A percentile compares a stretch with the other conserved stretches of the same genome.
These are phyloP conservation scores for Carallia pectinifolia DNA, from an alignment of 345 rosid species.

Conservation along the genomic window DNA sequence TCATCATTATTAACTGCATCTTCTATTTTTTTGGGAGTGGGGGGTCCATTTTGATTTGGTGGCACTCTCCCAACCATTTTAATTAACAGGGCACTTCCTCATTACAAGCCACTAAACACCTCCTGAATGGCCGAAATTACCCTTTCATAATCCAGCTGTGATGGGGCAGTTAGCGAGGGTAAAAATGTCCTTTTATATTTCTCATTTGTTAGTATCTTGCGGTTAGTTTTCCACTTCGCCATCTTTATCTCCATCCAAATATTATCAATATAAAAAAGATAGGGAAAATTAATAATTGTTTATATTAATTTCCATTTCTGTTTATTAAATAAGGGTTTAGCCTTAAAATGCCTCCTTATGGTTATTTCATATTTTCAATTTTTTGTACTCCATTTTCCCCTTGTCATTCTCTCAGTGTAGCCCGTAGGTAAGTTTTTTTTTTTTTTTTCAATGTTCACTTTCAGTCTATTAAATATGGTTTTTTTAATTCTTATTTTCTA, in stretches of 20 bases:
- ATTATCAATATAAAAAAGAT: background rate
- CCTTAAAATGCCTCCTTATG: too few relatives aligned
- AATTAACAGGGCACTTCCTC: too few relatives aligned
- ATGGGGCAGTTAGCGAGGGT: background rate
- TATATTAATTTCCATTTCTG: slow-evolving; percentile 18
- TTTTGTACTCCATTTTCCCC: background rate
- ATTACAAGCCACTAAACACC: too few relatives aligned
- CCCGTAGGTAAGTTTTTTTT: slow-evolving; percentile 1
- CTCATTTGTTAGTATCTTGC: too few relatives aligned
- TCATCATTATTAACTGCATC: too few relatives aligned
- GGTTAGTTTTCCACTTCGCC: too few relatives aligned
- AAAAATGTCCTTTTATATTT: background rate
- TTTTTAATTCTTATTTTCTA: slow-evolving; percentile 10
- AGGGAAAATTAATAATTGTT: too few relatives aligned
- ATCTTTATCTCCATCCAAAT: slow-evolving; percentile 5
- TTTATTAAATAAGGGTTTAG: background rate
- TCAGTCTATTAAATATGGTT: background rate
- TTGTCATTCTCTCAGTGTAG: slow-evolving; percentile 7
- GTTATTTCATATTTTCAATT: too few relatives aligned
- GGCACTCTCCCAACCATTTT: too few relatives aligned
- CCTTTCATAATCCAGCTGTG: background rate
- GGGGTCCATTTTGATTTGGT: too few relatives aligned
- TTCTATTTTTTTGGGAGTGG: too few relatives aligned
- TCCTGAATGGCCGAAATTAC: background rate
- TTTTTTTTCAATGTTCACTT: background rate